phyloP scores from a whole-genome alignment of 371 early-diverging fungal genomes.

The Dipsacomyces acuminosporus region DNA sequence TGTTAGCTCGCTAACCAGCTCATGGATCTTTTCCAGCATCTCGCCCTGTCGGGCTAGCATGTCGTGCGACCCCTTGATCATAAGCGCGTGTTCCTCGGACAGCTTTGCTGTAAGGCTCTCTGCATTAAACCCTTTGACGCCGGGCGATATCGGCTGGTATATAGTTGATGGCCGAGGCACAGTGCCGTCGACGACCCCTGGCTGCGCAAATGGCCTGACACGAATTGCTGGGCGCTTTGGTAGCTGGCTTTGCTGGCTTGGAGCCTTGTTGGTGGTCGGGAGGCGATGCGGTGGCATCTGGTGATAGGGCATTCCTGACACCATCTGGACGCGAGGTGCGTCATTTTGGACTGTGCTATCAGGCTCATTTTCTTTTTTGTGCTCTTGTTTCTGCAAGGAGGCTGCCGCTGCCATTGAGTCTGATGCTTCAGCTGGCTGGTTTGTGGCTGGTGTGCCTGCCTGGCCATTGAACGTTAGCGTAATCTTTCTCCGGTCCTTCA shows the following conservation, averaged over 20 bases:
- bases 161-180: neutral
- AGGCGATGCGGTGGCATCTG: no score
- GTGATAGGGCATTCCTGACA: no score
- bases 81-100: slow-evolving; percentile 19
- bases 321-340: no score
- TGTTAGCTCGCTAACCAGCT: slow-evolving; percentile 13
- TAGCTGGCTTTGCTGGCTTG: no score
- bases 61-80: slow-evolving; percentile 27
- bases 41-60: slow-evolving; percentile 28
- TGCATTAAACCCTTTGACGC: no score
- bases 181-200: neutral
- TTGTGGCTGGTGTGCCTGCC: neutral
- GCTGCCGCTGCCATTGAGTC: no score
- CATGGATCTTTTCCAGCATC: slow-evolving; percentile 11
- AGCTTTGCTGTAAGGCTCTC: neutral
- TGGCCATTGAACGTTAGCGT: slow-evolving; percentile 2
- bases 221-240: slow-evolving; percentile 21
- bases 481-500: neutral
- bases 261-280: no score
- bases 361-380: neutral
- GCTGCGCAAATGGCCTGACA: slow-evolving; percentile 16
- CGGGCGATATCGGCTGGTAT: no score
- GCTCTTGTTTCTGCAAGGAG: no score
- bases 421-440: no score
- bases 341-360: neutral